Conservation (phyloP, 2,329 filamentous ascomycete genomes). For the Alternaria triticimaculans region DNA sequence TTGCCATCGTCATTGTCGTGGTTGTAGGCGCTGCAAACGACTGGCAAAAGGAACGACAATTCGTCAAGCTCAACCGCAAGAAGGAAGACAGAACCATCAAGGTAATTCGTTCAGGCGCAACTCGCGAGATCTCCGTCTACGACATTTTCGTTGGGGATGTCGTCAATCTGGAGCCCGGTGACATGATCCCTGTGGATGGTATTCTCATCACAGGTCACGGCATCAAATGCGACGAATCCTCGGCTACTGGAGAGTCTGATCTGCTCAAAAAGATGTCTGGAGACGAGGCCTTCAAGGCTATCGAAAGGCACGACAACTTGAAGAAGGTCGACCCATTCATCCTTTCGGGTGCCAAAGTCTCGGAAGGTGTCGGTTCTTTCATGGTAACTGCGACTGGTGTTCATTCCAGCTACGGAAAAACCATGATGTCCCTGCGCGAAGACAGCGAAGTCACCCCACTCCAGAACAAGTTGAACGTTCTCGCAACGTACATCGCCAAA, state of each 20-base stretch:
- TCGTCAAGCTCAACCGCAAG: constrained; percentile 80
- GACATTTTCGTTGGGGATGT: constrained; percentile 75
- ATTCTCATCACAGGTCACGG: constrained; percentile 71
- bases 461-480: constrained; percentile 76
- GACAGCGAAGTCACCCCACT: constrained; percentile 79
- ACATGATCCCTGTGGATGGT: constrained; percentile 74
- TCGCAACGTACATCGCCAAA: constrained; percentile 83
- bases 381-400: constrained; percentile 76
- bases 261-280: constrained; percentile 71
- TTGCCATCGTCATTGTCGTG: constrained; percentile 78
- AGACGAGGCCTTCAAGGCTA: constrained; percentile 69
- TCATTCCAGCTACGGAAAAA: constrained; percentile 78
- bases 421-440: constrained; percentile 77
- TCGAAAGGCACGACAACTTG: constrained; percentile 66
- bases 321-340: constrained; percentile 83
- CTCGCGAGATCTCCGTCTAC: constrained; percentile 68
- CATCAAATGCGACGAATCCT: constrained; percentile 75
- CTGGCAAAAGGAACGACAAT: constrained; percentile 82
- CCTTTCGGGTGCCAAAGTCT: constrained; percentile 82
- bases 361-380: constrained; percentile 77
- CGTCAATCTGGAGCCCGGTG: constrained; percentile 73
- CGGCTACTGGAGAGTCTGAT: constrained; percentile 76
- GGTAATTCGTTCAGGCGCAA: constrained; percentile 75
- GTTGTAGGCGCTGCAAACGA: constrained; percentile 80
- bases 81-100: constrained; percentile 79